Evolutionary conservation across 192 early-diverging fungal species (phyloP), one percentile per base, ranked within the genome.

Genomic region (Podila verticillata): DNA sequence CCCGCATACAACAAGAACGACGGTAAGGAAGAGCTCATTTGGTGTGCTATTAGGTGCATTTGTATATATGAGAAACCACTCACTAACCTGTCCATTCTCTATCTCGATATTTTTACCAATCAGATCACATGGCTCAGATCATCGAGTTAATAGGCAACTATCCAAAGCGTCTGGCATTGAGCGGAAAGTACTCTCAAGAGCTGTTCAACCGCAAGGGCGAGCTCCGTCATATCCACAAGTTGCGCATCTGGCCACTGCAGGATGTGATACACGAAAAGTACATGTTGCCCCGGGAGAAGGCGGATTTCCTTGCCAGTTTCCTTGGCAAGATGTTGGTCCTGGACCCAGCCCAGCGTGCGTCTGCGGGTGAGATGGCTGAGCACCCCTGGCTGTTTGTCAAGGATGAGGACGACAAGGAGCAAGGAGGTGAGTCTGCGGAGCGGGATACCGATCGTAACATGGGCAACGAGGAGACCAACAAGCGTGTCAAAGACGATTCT

Each of bases 61-160:
- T 39, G 8, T 39, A 6, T n/a, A 34, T 5, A 34, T 34, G 32
- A 5, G 32, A 39, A 39, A 12, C 36, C 36, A 8, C 36, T 57
- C 24, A 57, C 15, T 30, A 56, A 49, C 28, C 19, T 70, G 5
- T 49, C 48, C 36, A 56, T 56, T 66, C 32, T 13, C 60, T 10
- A 36, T 39, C 44, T 26, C n/a, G n/a, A n/a, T n/a, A n/a, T 32
- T n/a, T n/a, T 54, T 51, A 22, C 48, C 35, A 60, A 67, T 48
- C 63, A 95, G 97, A 99, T 83, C 97, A 99, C 72, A 86, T 99
- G 61, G 97, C 97, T 0, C 97, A 97, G 83, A 98, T 99, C 63
- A 92, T 95, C 31, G 97, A 99, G 81, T 89, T 97, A 19, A 74
- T 99, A 29, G 97, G 96, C n/a, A 85, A 86, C 5, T 93, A 97